Base-by-base conservation (phyloP, 2,329 filamentous ascomycete species). In the Mycocentrospora acerina region DNA sequence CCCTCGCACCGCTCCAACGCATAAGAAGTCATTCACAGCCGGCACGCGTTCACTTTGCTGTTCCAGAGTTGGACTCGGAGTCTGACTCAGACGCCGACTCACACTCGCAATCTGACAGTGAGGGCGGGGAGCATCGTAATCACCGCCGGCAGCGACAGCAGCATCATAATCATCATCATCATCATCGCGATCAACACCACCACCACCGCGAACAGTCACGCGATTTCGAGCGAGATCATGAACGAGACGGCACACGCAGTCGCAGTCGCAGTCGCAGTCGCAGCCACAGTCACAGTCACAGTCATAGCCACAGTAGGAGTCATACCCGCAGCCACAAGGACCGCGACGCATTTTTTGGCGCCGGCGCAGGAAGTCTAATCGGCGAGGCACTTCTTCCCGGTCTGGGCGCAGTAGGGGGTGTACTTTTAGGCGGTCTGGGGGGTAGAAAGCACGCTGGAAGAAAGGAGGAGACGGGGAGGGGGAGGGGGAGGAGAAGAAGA, bases 351-450 rank as follows among this genome's bases (percentile, higher is more conserved):
- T 74, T 73, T 34, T 50, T 74, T 0, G 71, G 71, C 31, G 71
- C 71, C 0, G 69, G 71, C 8, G 71, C 64, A 3, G 71, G 71
- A 10, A 70, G 68, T 4, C 40, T 74, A 2, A 59, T 74, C 2
- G 71, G 71, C 2, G 71, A 74, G 44, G 58, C 55, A 11, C 68
- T 73, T 8, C 71, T 74, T 29, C 71, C 71, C 3, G 71, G 71
- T 1, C 40, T 73, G 3, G 70, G 71, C 3, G 72, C 63, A 1
- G 61, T 58, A 4, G 61, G 53, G 1, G 63, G 70, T 0, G 52
- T 71, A 14, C 49, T 72, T 9, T 40, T 73, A 1, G 71, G 71
- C 11, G 71, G 70, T 4, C 59, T 71, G 13, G 69, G 68, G 0
- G 71, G 69, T 0, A 60, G 69, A 37, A 69, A 71, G 50, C 66